Evolutionary conservation across 345 rosid genomes (phyloP).

Genomic region (Gossypium sturtianum): DNA sequence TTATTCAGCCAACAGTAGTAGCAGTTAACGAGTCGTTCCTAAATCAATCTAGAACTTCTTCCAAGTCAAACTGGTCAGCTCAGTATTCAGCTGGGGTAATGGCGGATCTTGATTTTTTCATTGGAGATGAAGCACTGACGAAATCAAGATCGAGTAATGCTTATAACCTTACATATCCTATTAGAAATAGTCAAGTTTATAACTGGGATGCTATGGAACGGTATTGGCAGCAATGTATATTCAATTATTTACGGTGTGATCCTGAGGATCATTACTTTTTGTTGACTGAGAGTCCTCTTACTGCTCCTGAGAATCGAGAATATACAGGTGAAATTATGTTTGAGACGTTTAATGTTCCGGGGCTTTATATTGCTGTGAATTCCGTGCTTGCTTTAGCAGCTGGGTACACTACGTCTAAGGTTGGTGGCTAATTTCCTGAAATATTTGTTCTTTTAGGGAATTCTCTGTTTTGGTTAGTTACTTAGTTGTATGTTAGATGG

Average conservation of each 20-base stretch:
- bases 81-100: no score
- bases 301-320: conserved; percentile 94
- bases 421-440: conserved; percentile 22
- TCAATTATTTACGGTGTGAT: conserved; percentile 59
- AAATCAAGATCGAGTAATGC: conserved; percentile 71
- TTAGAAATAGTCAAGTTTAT: conserved; percentile 81
- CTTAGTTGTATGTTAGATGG: neutral
- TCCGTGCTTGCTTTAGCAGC: conserved; percentile 98
- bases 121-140: conserved; percentile 81
- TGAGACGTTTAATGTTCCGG: conserved; percentile 30
- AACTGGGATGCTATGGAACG: conserved; percentile 99
- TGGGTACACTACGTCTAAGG: conserved; percentile 96
- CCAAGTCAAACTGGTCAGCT: conserved; percentile 61
- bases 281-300: conserved; percentile 93
- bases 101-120: conserved; percentile 47
- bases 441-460: conserved; percentile 7
- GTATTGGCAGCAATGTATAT: conserved; percentile 97
- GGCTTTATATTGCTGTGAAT: conserved; percentile 95
- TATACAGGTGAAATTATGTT: conserved; percentile 71
- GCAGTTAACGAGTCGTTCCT: conserved; percentile 82
- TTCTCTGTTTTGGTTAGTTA: conserved; percentile 18
- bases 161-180: conserved; percentile 76
- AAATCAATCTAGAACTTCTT: conserved; percentile 59
- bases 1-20: conserved; percentile 82
- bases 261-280: conserved; percentile 49